Conservation (phyloP, 2,329 filamentous ascomycete genomes). For the Dactylellina cionopaga region DNA sequence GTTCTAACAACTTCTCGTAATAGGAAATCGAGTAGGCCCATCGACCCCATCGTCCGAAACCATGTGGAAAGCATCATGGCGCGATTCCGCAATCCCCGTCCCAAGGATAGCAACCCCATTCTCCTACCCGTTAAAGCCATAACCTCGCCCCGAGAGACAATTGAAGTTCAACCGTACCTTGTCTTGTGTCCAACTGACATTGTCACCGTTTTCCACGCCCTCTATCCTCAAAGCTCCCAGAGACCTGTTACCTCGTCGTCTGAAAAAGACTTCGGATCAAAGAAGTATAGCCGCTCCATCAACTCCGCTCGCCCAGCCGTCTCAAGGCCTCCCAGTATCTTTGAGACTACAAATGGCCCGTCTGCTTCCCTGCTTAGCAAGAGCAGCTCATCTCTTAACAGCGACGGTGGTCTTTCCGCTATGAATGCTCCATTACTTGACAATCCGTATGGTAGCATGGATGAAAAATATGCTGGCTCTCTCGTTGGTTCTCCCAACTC, state of each 20-base stretch:
- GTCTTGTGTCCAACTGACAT: slow-evolving; percentile 83
- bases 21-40: slow-evolving; percentile 57
- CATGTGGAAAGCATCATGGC: slow-evolving; percentile 57
- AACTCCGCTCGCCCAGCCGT: slow-evolving; percentile 38
- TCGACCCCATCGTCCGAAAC: slow-evolving; percentile 56
- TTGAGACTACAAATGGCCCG: slow-evolving; percentile 65
- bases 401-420: slow-evolving; percentile 73
- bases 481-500: slow-evolving; percentile 51
- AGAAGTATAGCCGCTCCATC: slow-evolving; percentile 58
- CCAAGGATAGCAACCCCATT: slow-evolving; percentile 65
- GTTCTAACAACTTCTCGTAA: slow-evolving; percentile 4
- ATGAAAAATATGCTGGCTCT: slow-evolving; percentile 62
- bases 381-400: slow-evolving; percentile 76
- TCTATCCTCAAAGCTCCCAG: slow-evolving; percentile 71
- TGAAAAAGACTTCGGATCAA: slow-evolving; percentile 64
- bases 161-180: slow-evolving; percentile 80
- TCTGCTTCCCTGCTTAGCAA: slow-evolving; percentile 77
- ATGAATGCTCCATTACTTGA: slow-evolving; percentile 66
- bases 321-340: slow-evolving; percentile 61
- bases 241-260: slow-evolving; percentile 57
- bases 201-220: slow-evolving; percentile 79
- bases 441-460: slow-evolving; percentile 65
- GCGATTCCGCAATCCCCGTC: slow-evolving; percentile 55
- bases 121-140: slow-evolving; percentile 74
- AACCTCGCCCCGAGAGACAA: slow-evolving; percentile 77